Conservation (phyloP, 2,329 filamentous ascomycete species). For the Fusarium drepaniforme region DNA sequence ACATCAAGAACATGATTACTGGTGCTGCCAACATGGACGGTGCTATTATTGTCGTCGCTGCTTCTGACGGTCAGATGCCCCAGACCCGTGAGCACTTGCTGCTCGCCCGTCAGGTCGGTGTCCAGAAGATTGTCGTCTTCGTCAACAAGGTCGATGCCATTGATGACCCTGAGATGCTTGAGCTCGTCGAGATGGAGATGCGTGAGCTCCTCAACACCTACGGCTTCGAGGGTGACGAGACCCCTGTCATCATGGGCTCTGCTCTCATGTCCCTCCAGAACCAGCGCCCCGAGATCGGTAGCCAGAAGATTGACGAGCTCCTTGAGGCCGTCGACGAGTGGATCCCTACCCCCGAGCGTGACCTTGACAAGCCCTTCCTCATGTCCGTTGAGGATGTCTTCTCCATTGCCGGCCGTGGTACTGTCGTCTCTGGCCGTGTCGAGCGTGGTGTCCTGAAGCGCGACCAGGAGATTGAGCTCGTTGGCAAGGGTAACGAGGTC, state of each 20-base stretch:
- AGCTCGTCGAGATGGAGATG: constrained; percentile 99
- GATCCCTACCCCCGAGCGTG: constrained; percentile 96
- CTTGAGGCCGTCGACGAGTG: constrained; percentile 90
- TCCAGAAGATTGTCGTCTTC: constrained; percentile 98
- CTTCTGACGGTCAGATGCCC: constrained; percentile 99
- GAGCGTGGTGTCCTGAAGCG: constrained; percentile 95
- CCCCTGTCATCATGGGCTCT: constrained; percentile 96
- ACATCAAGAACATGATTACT: constrained; percentile 99
- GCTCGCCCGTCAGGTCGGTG: constrained; percentile 97
- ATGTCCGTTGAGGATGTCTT: constrained; percentile 98
- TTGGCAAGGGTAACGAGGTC: constrained; percentile 83
- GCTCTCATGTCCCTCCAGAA: constrained; percentile 93
- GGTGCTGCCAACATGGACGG: constrained; percentile 99
- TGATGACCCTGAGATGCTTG: constrained; percentile 99
- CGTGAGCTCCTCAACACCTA: constrained; percentile 93
- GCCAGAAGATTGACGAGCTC: constrained; percentile 90
- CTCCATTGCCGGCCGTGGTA: constrained; percentile 93
- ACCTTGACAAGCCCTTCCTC: constrained; percentile 98
- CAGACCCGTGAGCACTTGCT: constrained; percentile 99
- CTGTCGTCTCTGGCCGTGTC: constrained; percentile 95
- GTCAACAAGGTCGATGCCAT: constrained; percentile 99
- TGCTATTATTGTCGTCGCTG: constrained; percentile 98
- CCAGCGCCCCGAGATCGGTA: constrained; percentile 88
- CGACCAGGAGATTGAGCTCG: constrained; percentile 93
- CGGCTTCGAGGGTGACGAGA: constrained; percentile 98